Evolutionary conservation across 1,284 basidiomycete species (phyloP), one percentile per base, ranked within the genome.

Genomic region (Boletus calvinii): DNA sequence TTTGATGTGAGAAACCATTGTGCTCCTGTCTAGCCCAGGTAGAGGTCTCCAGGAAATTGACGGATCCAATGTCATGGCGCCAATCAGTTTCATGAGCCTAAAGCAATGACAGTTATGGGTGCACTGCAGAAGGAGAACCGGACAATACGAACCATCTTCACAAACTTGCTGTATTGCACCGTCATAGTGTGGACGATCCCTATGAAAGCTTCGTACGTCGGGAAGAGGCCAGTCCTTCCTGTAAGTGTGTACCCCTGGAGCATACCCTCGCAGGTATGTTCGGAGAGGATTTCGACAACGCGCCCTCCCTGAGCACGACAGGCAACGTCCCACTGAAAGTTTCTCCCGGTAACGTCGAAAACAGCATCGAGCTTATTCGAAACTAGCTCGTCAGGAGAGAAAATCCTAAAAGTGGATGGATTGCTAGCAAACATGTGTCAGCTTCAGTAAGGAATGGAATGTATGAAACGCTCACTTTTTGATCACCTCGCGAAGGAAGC

Each of bases 321-420:
- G 1, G 78, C 78, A 26, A 76, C 63, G 63, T 94, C 92, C 88
- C 81, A 91, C 70, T 94, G 91, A 69, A 94, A 86, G 72, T 92
- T 85, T 48, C 92, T 81, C 1, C 78, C 77, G 0, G 75, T 84
- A 9, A 74, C 68, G 3, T 86, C 76, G 43, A 94, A 79, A 6
- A 88, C 83, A 3, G 81, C 87, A 63, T 90, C 89, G 17, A 96
- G 81, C 72, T 95, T 94, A 74, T 95, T 95, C 31, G 87, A 91
- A 8, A 85, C 83, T n/a, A 94, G 77, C 62, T 92, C 90, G 62
- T 96, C 93, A 0, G 93, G 93, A n/a, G 87, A 92, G 75, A 94
- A 94, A 55, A 95, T 89, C 48, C 93, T 80, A 78, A 94, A 94
- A 0, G 78, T 75, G 24, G 73, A 75, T 1, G 85, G 85, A 67